Evolutionary conservation across 2,329 filamentous ascomycete species (phyloP).

Genomic region (Elsinoe necatrix): DNA sequence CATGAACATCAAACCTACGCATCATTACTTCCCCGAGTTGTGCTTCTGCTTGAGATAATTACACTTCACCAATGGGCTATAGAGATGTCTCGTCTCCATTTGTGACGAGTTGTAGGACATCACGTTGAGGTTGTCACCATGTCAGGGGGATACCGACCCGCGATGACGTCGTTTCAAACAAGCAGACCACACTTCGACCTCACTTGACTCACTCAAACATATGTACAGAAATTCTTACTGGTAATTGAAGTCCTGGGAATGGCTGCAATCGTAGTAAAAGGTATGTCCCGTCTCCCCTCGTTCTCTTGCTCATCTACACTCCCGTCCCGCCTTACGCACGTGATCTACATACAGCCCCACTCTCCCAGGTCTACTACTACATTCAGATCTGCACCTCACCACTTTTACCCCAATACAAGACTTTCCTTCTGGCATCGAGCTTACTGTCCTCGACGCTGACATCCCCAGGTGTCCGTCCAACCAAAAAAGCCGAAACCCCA

Average conservation of each 20-base stretch:
- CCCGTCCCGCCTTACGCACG: background rate
- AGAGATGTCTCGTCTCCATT: background rate
- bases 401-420: too few species aligned
- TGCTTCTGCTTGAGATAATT: too few species aligned
- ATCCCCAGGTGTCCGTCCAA: slow-evolving; percentile 32
- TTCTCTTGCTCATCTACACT: background rate
- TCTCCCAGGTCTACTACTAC: background rate
- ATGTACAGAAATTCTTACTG: background rate
- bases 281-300: background rate
- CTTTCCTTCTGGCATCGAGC: too few species aligned
- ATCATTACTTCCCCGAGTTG: too few species aligned
- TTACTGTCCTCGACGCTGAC: background rate
- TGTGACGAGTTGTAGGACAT: background rate
- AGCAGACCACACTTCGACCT: background rate
- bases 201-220: background rate
- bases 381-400: too few species aligned
- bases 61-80: too few species aligned
- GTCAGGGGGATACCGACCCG: background rate
- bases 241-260: background rate
- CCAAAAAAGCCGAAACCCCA: slow-evolving; percentile 37
- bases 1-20: too few species aligned
- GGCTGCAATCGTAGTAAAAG: slow-evolving; percentile 15
- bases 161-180: slow-evolving; percentile 5
- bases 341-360: background rate
- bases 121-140: background rate